These are phyloP conservation scores for Cladosporium velox DNA, from an alignment of 2,329 filamentous ascomycete species.

Conservation along the genomic window DNA sequence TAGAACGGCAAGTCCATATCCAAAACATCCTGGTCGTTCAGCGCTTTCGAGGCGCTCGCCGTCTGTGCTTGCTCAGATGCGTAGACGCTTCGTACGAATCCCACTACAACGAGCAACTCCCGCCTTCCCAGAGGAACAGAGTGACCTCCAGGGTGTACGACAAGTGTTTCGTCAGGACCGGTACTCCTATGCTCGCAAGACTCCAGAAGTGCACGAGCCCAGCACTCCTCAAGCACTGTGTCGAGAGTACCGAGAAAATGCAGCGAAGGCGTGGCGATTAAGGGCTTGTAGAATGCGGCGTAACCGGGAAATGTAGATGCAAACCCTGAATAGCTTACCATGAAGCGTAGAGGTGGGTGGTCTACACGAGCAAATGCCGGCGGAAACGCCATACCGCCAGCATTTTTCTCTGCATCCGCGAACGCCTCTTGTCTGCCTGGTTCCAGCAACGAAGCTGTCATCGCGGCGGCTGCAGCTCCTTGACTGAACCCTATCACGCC, in stretches of 20 bases:
- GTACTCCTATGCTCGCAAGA: conserved; percentile 55
- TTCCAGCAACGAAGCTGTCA: conserved; percentile 75
- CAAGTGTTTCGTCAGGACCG: conserved; percentile 46
- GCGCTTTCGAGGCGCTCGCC: neutral
- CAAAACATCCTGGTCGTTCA: neutral
- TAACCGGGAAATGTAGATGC: conserved; percentile 62
- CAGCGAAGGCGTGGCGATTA: conserved; percentile 73
- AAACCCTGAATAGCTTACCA: conserved; percentile 77
- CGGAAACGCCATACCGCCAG: conserved; percentile 56
- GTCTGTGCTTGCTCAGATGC: neutral
- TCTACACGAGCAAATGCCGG: conserved; percentile 47
- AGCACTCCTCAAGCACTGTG: conserved; percentile 79
- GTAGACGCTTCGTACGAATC: neutral
- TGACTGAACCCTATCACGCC: conserved; percentile 82
- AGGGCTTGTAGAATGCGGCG: conserved; percentile 71
- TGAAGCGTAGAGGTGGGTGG: conserved; percentile 67
- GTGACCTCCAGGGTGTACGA: conserved; percentile 85
- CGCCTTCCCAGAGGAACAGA: conserved; percentile 38
- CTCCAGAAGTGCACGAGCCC: conserved; percentile 68
- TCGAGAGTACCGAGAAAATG: conserved; percentile 84
- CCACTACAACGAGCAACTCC: neutral
- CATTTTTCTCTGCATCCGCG: conserved; percentile 37
- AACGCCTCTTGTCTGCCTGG: conserved; percentile 52
- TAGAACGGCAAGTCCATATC: neutral
- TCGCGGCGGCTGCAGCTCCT: conserved; percentile 70